Evolutionary conservation across 495 filamentous ascomycete genomes (phyloP).

Genomic region (Ramalina intermedia): DNA sequence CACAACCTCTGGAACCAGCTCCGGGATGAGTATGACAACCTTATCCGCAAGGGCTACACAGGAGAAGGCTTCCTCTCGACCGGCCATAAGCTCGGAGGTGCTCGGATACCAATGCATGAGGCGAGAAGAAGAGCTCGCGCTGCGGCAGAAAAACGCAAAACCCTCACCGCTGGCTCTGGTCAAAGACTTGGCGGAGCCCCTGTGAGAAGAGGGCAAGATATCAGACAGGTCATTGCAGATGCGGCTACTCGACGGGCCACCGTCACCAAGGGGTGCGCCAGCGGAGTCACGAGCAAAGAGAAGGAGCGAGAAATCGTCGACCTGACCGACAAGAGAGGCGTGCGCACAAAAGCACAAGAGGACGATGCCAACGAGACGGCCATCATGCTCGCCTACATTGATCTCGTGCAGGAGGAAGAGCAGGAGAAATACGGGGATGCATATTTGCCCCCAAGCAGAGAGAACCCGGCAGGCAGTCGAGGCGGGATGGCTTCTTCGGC

Average conservation of each 20-base stretch:
- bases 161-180: slow-evolving; percentile 46
- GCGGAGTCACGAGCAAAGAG: slow-evolving; percentile 33
- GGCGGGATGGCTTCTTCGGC: not conserved
- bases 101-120: slow-evolving; percentile 54
- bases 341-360: slow-evolving; percentile 72
- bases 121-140: slow-evolving; percentile 59
- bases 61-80: slow-evolving; percentile 77
- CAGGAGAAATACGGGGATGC: slow-evolving; percentile 50
- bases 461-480: slow-evolving; percentile 43
- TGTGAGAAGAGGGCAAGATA: slow-evolving; percentile 48
- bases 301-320: slow-evolving; percentile 41
- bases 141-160: slow-evolving; percentile 59
- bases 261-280: slow-evolving; percentile 60
- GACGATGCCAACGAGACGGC: slow-evolving; percentile 82
- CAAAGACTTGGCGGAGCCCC: slow-evolving; percentile 59
- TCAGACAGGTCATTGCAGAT: slow-evolving; percentile 59
- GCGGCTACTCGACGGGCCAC: slow-evolving; percentile 56
- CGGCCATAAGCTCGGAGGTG: slow-evolving; percentile 60
- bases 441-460: slow-evolving; percentile 48
- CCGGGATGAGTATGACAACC: slow-evolving; percentile 65
- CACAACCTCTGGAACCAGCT: slow-evolving; percentile 79
- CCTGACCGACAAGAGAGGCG: slow-evolving; percentile 55
- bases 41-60: slow-evolving; percentile 70
- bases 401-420: slow-evolving; percentile 76
- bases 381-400: slow-evolving; percentile 77